Base-by-base conservation (phyloP, 2,329 filamentous ascomycete species). In the Raffaelea arxii region DNA sequence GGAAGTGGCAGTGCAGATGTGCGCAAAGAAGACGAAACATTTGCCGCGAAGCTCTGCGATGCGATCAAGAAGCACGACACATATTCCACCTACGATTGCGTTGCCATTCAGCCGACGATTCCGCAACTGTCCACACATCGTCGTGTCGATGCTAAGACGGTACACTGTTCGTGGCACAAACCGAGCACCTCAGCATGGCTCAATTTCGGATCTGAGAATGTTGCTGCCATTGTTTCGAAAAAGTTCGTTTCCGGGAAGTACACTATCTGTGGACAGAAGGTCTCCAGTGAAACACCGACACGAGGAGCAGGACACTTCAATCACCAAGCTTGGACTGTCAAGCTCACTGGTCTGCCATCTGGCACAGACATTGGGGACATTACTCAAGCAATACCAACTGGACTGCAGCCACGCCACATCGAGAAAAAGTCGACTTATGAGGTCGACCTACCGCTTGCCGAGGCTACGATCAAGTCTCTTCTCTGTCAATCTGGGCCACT, bases 131-230 rank as follows among this genome's bases (percentile, higher is more conserved):
- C 30, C 4, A 35, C n/a, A 24, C 23, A 25, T 11, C 55, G 56
- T 4, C 57, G 56, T 0, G 58, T 66, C 0, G 62, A 67, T 18
- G 59, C 57, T 37, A 62, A 55, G 41, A 61, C 62, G 37, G 55
- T 68, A 0, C 55, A 59, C 25, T 59, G 57, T 25, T 66, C 63
- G 9, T 68, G 65, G 65, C 58, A 65, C 46, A 58, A 58, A 19
- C 52, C 64, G 9, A 53, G 38, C 6, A 55, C 49, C 12, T 56
- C 52, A 1, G 61, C 47, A 0, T 60, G 51, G 52, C 50, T 68
- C 4, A 59, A 55, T 19, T 67, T 64, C 45, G 49, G 44, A 4
- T 47, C 16, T 18, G 27, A 30, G 3, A 35, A 35, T 0, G 42
- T 54, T 3, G 62, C 62, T 0, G 12, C 24, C n/a, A 55, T 46